These are phyloP conservation scores for Kuraishia floccosa DNA, from an alignment of 805 yeast species.

Conservation along the genomic window DNA sequence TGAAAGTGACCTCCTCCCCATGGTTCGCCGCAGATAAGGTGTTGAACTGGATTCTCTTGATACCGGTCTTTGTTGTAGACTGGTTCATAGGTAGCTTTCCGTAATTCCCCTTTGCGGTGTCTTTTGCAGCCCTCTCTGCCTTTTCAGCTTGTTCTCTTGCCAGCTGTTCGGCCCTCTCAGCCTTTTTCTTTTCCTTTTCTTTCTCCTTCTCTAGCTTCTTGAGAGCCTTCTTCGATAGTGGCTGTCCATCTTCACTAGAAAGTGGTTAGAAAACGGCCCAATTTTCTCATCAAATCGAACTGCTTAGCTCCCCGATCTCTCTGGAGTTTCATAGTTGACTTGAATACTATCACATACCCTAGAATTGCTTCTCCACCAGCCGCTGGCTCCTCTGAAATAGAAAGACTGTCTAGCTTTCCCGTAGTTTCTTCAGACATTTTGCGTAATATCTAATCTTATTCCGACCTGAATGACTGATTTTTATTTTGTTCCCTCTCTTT, in stretches of 20 bases:
- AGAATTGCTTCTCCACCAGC: slow-evolving; percentile 16
- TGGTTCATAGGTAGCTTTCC: slow-evolving; percentile 86
- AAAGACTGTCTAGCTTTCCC: slow-evolving; percentile 14
- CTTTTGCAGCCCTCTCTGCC: slow-evolving; percentile 60
- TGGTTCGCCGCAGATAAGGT: slow-evolving; percentile 50
- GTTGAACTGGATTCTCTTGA: slow-evolving; percentile 45
- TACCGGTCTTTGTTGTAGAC: slow-evolving; percentile 56
- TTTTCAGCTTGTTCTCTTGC: slow-evolving; percentile 82
- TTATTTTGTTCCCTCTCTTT: too few relatives aligned
- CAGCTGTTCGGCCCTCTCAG: slow-evolving; percentile 80
- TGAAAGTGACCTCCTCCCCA: slow-evolving; percentile 69
- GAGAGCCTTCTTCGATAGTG: slow-evolving; percentile 85
- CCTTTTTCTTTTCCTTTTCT: slow-evolving; percentile 89
- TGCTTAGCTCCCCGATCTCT: too few relatives aligned
- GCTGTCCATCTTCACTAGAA: slow-evolving; percentile 59
- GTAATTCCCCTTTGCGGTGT: slow-evolving; percentile 78
- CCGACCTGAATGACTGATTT: too few relatives aligned
- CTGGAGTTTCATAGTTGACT: too few relatives aligned
- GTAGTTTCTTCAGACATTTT: slow-evolving; percentile 20
- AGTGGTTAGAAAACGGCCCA: slow-evolving; percentile 5
- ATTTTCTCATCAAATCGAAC: too few relatives aligned
- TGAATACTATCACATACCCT: slow-evolving; percentile 19
- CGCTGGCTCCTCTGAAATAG: slow-evolving; percentile 7
- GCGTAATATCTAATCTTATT: too few relatives aligned
- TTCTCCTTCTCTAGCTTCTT: slow-evolving; percentile 89